phyloP scores from a whole-genome alignment of 2,329 filamentous ascomycete genomes.

The Arthrobotrys conoides region DNA sequence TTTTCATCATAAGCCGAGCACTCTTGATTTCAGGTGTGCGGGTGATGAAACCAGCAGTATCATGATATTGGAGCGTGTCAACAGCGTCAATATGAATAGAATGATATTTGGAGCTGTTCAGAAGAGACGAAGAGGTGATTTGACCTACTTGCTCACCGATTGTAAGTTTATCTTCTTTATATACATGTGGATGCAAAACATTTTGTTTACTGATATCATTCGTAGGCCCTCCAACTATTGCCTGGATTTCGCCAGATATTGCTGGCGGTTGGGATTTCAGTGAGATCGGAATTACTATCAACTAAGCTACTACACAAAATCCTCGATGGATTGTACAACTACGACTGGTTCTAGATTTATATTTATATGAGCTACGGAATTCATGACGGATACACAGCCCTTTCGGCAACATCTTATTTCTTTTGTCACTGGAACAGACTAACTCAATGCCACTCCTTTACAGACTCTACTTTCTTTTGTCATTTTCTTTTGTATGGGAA shows the following conservation, averaged over 20 bases:
- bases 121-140: slow-evolving; percentile 54
- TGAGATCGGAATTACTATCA: slow-evolving; percentile 59
- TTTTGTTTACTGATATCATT: slow-evolving; percentile 4
- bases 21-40: slow-evolving; percentile 57
- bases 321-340: slow-evolving; percentile 43
- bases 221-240: slow-evolving; percentile 49
- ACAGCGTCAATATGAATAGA: slow-evolving; percentile 40
- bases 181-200: background rate
- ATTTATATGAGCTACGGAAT: background rate
- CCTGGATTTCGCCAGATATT: slow-evolving; percentile 48
- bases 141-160: slow-evolving; percentile 55
- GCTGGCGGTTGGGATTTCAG: slow-evolving; percentile 58
- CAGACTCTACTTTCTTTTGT: slow-evolving; percentile 28
- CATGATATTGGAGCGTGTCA: slow-evolving; percentile 58
- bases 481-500: slow-evolving; percentile 16
- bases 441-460: slow-evolving; percentile 9
- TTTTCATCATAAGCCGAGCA: slow-evolving; percentile 59
- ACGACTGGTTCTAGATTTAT: slow-evolving; percentile 31
- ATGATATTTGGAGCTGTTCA: slow-evolving; percentile 60
- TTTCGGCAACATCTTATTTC: slow-evolving; percentile 50
- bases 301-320: background rate
- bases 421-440: slow-evolving; percentile 28
- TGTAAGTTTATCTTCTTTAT: slow-evolving; percentile 32
- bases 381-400: slow-evolving; percentile 52
- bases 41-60: slow-evolving; percentile 56